Evolutionary conservation across 805 yeast species (phyloP).

Genomic region (Zygotorulaspora chibaensis): DNA sequence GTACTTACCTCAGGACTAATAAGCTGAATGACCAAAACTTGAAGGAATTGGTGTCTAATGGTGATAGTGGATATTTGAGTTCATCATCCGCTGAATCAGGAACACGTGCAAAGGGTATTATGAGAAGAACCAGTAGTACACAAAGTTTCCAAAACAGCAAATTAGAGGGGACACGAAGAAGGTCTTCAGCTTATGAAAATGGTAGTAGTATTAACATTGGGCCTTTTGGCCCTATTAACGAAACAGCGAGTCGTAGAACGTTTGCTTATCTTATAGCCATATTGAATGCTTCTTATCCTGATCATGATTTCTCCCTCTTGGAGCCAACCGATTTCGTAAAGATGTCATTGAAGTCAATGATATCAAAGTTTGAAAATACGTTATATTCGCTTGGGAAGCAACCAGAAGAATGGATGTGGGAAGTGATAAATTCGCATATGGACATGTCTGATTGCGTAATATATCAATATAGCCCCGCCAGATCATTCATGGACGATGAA

Average conservation of each 20-base stretch:
- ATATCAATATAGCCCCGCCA: conserved; percentile 51
- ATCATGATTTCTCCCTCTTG: conserved; percentile 85
- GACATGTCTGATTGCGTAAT: conserved; percentile 53
- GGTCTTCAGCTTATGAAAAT: conserved; percentile 27
- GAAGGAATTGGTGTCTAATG: conserved; percentile 30
- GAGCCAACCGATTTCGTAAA: conserved; percentile 74
- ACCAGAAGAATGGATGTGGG: conserved; percentile 77
- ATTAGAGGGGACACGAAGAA: conserved; percentile 18
- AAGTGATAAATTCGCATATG: conserved; percentile 76
- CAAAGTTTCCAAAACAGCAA: conserved; percentile 21
- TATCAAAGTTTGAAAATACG: conserved; percentile 70
- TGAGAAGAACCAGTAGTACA: conserved; percentile 29
- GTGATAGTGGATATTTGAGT: conserved; percentile 28
- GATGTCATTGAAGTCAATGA: conserved; percentile 45
- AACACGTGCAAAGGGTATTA: conserved; percentile 9
- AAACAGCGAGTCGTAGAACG: conserved; percentile 78
- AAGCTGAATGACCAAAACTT: conserved; percentile 36
- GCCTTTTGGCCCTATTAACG: conserved; percentile 91
- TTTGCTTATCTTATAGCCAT: conserved; percentile 90
- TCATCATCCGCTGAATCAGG: conserved; percentile 31
- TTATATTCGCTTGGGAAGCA: conserved; percentile 61
- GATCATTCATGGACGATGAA: conserved; percentile 37
- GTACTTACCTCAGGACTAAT: conserved; percentile 19
- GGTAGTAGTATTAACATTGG: conserved; percentile 36
- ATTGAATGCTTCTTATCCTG: conserved; percentile 89